These are phyloP conservation scores for Eimeria maxima DNA, from an alignment of 169 alveolate species.

Conservation along the genomic window DNA sequence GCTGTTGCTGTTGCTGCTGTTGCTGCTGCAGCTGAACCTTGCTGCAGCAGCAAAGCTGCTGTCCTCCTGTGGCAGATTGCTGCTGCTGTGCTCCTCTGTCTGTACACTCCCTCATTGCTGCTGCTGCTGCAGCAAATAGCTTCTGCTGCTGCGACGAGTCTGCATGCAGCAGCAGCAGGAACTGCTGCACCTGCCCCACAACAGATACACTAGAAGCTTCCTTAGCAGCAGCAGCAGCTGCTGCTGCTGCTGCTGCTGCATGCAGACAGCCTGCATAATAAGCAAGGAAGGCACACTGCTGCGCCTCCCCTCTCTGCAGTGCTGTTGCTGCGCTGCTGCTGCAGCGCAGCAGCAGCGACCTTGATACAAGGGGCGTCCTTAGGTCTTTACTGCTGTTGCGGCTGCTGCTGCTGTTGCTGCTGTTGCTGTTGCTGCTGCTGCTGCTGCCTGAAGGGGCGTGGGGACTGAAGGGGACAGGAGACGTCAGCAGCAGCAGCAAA, in stretches of 20 bases:
- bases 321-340: neutral
- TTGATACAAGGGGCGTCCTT: neutral
- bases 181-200: neutral
- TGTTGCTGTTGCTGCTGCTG: slow-evolving; percentile 28
- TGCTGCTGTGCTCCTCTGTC: neutral
- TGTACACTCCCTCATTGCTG: neutral
- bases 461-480: neutral
- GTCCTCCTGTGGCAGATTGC: neutral
- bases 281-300: neutral
- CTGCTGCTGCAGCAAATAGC: neutral
- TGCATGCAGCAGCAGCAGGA: neutral
- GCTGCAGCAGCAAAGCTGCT: neutral
- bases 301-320: neutral
- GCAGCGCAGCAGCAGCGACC: neutral
- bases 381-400: slow-evolving; percentile 10
- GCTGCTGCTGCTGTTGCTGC: slow-evolving; percentile 31
- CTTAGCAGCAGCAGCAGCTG: slow-evolving; percentile 32
- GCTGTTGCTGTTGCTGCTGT: slow-evolving; percentile 19
- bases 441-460: slow-evolving; percentile 7
- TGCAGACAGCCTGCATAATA: neutral
- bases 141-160: neutral
- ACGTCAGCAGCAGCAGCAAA: neutral
- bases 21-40: neutral
- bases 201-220: neutral
- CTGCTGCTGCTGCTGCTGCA: slow-evolving; percentile 45